Percentiles rank a stretch among this genome's conserved stretches.
phyloP scores from a whole-genome alignment of 2,329 filamentous ascomycete species.

The Bipolaris bicolor region DNA sequence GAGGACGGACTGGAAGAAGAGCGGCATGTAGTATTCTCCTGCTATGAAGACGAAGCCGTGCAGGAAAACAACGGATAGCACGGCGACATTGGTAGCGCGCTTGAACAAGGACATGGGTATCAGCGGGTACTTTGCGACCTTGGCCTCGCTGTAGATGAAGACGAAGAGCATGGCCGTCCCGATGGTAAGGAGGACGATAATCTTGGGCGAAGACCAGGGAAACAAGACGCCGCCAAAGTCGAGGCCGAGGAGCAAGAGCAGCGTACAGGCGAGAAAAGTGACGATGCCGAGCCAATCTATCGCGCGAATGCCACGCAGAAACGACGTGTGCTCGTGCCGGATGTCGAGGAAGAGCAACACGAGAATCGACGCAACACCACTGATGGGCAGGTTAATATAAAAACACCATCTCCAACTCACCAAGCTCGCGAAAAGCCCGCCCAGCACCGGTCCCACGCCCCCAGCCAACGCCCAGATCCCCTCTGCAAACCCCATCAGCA shows the following conservation, averaged over 20 bases:
- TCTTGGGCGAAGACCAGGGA: slow-evolving; percentile 61
- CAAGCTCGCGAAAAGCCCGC: slow-evolving; percentile 57
- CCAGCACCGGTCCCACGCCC: slow-evolving; percentile 59
- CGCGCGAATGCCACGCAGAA: slow-evolving; percentile 56
- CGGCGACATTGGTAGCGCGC: slow-evolving; percentile 62
- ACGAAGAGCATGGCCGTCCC: slow-evolving; percentile 56
- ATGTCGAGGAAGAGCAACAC: slow-evolving; percentile 61
- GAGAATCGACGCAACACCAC: slow-evolving; percentile 56
- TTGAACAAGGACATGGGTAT: slow-evolving; percentile 70
- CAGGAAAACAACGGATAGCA: slow-evolving; percentile 57
- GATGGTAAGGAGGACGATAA: slow-evolving; percentile 62
- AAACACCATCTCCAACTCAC: slow-evolving; percentile 62
- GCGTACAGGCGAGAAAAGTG: slow-evolving; percentile 57
- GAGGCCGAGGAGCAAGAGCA: slow-evolving; percentile 61
- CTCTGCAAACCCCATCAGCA: slow-evolving; percentile 60
- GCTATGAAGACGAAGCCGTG: slow-evolving; percentile 60
- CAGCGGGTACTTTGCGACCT: slow-evolving; percentile 69
- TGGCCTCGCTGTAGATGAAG: slow-evolving; percentile 68
- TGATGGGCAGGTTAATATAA: slow-evolving; percentile 63
- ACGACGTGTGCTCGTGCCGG: slow-evolving; percentile 60
- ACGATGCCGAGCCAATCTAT: slow-evolving; percentile 62
- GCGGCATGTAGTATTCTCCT: slow-evolving; percentile 72
- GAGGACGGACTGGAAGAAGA: slow-evolving; percentile 74
- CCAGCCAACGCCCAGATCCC: slow-evolving; percentile 63
- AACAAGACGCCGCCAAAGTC: slow-evolving; percentile 61